Conservation (phyloP, 192 early-diverging fungal species). For the Linderina pennispora region DNA sequence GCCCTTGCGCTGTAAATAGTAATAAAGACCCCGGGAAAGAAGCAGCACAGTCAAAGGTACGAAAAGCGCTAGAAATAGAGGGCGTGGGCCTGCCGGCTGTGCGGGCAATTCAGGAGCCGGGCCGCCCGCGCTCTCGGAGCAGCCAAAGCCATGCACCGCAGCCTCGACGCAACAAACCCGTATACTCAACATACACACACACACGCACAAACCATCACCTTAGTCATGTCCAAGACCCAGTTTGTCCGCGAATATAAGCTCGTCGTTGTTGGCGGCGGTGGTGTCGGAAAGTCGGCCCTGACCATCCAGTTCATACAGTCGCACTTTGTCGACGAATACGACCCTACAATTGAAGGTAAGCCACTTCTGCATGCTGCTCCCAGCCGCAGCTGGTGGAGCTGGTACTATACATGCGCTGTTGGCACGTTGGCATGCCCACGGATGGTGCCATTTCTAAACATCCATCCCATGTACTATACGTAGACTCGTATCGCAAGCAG, state of each 20-base stretch:
- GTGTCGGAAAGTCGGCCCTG: constrained; percentile 77
- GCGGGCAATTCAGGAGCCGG: too few species aligned
- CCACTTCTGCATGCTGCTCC: background rate
- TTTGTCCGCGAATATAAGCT: constrained; percentile 63
- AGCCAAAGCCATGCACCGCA: too few species aligned
- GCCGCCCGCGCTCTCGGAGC: too few species aligned
- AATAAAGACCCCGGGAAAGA: too few species aligned
- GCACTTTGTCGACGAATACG: constrained; percentile 87
- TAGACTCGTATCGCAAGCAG: constrained; percentile 95
- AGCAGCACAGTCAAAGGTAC: too few species aligned
- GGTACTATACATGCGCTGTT: too few species aligned
- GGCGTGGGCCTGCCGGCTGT: too few species aligned
- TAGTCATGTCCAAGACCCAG: constrained; percentile 45
- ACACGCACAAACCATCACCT: too few species aligned
- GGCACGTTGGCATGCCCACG: background rate
- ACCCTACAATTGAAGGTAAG: constrained; percentile 91
- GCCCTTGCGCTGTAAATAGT: too few species aligned
- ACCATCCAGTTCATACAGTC: constrained; percentile 79
- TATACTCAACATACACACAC: too few species aligned
- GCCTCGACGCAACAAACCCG: too few species aligned
- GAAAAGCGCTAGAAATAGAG: too few species aligned
- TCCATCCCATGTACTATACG: constrained; percentile 9
- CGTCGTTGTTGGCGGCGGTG: constrained; percentile 79
- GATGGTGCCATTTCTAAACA: background rate
- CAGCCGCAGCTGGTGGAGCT: background rate